phyloP scores from a whole-genome alignment of 75 land plant species.

The Selaginella moellendorffii region DNA sequence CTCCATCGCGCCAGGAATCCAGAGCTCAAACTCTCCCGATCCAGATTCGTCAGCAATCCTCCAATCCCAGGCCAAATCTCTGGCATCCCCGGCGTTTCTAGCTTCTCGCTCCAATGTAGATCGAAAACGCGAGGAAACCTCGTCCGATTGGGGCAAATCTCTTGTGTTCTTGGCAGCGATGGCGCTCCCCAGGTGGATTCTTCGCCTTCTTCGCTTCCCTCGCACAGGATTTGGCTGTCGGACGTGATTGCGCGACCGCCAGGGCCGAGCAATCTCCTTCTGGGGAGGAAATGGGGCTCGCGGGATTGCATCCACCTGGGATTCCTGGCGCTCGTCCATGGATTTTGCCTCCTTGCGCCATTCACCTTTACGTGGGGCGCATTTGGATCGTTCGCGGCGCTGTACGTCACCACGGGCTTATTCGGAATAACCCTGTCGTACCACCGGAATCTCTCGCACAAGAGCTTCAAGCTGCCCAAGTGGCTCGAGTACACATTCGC shows the following conservation, averaged over 20 bases:
- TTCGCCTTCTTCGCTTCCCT: no score
- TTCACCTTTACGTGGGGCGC: conserved; percentile 53
- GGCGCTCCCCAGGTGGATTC: no score
- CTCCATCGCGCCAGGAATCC: no score
- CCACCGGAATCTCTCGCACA: conserved; percentile 63
- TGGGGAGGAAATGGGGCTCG: conserved; percentile 35
- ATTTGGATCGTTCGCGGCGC: conserved; percentile 32
- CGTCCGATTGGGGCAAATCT: no score
- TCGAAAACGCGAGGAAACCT: no score
- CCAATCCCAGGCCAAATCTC: no score
- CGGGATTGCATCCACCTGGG: conserved; percentile 32
- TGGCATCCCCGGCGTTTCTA: no score
- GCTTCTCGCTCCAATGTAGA: no score
- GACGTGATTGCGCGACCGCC: conserved; percentile 41
- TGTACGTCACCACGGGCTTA: conserved; percentile 55
- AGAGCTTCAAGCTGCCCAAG: conserved; percentile 62
- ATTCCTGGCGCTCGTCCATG: conserved; percentile 36
- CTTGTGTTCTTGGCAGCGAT: no score
- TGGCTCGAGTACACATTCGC: conserved; percentile 74
- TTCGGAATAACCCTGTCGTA: conserved; percentile 67
- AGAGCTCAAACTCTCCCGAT: no score
- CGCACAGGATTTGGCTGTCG: conserved; percentile 32
- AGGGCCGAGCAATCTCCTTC: conserved; percentile 21
- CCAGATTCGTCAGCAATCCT: no score
- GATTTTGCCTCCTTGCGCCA: conserved; percentile 42